Evolutionary conservation across 805 yeast species (phyloP), one percentile per base, ranked within the genome.

Genomic region (Maudiozyma pseudohumilis): DNA sequence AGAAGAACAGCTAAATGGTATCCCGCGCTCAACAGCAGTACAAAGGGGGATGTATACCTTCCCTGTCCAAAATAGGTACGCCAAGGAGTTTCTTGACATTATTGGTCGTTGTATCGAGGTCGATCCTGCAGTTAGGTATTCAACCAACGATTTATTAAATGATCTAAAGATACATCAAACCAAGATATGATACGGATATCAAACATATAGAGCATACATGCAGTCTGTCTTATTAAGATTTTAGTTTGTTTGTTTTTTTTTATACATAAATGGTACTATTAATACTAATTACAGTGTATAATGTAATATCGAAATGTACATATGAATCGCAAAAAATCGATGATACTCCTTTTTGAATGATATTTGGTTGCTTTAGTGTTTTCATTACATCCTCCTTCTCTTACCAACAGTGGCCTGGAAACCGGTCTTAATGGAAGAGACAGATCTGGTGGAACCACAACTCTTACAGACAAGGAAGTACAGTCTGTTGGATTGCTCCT

Each of bases 401-500:
- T 82, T 80, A 52, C 95, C 94, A 55, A 85, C 79, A 59, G 84
- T 89, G 52, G 98, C 99, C 72, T 88, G 96, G 95, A 85, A 92
- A 81, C 99, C 99, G 35, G 96, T 85, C 77, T 94, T 92, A 66
- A 92, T 92, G 33, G 96, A 86, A 50, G 92, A 77, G 40, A 92
- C 99, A 35, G 96, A 87, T 69, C 96, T 81, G 34, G 96, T 79
- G 34, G 95, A 84, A 50, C 98, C 98, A 74, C 99, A 92, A 40
- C 94, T 84, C 61, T 88, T 87, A 74, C 99, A 92, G 55, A 88
- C 95, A 72, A 92, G 74, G 72, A 92, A 92, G 70, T 85, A 94
- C 67, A 92, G 75, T 72, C 99, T 84, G 72, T 88, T 92, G 42
- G 92, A 81, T 52, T 84, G 80, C 69, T 92, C 99, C 68, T 95